phyloP scores from a whole-genome alignment of 768 basidiomycete species.

The Ephemerocybe angulata region DNA sequence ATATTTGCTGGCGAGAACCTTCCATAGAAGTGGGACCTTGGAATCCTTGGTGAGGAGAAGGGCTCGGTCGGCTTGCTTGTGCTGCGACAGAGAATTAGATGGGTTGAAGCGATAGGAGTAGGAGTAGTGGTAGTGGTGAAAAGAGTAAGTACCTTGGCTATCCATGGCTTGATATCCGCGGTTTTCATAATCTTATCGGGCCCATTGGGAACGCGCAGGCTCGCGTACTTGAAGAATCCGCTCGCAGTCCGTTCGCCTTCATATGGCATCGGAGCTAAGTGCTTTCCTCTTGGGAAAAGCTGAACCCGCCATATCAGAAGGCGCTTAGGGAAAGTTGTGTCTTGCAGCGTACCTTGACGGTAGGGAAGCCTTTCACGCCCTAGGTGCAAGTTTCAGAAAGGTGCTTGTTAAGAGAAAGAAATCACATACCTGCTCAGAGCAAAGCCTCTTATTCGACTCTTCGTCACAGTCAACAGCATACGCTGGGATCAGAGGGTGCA shows the following conservation, averaged over 20 bases:
- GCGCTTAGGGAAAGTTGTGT: no score
- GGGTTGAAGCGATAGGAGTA: no score
- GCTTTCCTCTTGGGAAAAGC: conserved; percentile 76
- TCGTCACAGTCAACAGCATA: conserved; percentile 95
- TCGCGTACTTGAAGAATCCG: conserved; percentile 72
- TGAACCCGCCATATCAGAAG: no score
- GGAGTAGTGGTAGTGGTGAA: no score
- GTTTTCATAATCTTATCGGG: conserved; percentile 56
- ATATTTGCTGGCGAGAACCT: conserved; percentile 73
- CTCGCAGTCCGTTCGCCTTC: conserved; percentile 70
- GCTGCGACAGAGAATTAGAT: no score
- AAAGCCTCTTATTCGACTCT: conserved; percentile 74
- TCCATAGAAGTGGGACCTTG: conserved; percentile 76
- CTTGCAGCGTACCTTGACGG: conserved; percentile 62
- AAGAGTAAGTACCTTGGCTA: conserved; percentile 52
- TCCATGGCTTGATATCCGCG: conserved; percentile 63
- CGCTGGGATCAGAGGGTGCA: conserved; percentile 79
- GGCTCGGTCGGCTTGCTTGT: conserved; percentile 46
- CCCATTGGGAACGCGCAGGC: conserved; percentile 67
- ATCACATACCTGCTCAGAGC: conserved; percentile 49
- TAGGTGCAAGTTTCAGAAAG: conserved; percentile 23
- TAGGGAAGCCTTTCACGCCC: conserved; percentile 89
- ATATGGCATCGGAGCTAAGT: conserved; percentile 60
- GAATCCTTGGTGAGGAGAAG: conserved; percentile 74
- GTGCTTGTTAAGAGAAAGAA: no score